Conservation (phyloP, 768 basidiomycete genomes). For the Rhizopogon salebrosus region DNA sequence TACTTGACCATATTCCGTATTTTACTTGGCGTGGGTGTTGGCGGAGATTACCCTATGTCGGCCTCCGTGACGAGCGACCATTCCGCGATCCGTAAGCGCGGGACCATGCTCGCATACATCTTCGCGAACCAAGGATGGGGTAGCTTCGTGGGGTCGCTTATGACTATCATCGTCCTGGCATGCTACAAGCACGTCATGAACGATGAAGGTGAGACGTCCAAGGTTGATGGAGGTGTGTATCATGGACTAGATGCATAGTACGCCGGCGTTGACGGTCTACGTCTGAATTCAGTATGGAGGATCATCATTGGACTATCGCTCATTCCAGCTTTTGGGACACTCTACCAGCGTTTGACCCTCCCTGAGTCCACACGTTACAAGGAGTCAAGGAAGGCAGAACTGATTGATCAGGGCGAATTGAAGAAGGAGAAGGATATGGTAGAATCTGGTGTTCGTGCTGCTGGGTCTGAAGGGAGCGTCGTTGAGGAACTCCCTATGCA, state of each 20-base stretch:
- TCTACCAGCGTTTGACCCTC: conserved; percentile 72
- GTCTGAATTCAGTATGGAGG: conserved; percentile 51
- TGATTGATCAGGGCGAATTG: conserved; percentile 25
- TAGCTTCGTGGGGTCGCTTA: conserved; percentile 55
- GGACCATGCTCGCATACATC: conserved; percentile 72
- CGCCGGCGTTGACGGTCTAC: not conserved
- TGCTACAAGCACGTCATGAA: conserved; percentile 64
- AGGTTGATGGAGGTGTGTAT: conserved; percentile 63
- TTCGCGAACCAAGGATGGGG: conserved; percentile 82
- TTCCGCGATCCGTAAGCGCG: conserved; percentile 58
- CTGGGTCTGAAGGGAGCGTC: not conserved
- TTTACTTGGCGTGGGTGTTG: conserved; percentile 71
- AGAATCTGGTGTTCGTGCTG: conserved; percentile 5
- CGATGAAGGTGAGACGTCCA: conserved; percentile 48
- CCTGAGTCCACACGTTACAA: conserved; percentile 60
- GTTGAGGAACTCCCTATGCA: conserved; percentile 15
- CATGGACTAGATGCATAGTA: not conserved
- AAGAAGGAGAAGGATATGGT: conserved; percentile 30
- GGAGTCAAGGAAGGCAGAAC: conserved; percentile 30
- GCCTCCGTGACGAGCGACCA: conserved; percentile 66
- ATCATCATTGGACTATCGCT: conserved; percentile 72
- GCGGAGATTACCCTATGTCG: conserved; percentile 78
- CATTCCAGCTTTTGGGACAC: conserved; percentile 66
- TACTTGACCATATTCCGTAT: conserved; percentile 67
- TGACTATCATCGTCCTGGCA: conserved; percentile 58